Base-by-base conservation (phyloP, 1,284 basidiomycete genomes). In the Ganoderma lingzhi region DNA sequence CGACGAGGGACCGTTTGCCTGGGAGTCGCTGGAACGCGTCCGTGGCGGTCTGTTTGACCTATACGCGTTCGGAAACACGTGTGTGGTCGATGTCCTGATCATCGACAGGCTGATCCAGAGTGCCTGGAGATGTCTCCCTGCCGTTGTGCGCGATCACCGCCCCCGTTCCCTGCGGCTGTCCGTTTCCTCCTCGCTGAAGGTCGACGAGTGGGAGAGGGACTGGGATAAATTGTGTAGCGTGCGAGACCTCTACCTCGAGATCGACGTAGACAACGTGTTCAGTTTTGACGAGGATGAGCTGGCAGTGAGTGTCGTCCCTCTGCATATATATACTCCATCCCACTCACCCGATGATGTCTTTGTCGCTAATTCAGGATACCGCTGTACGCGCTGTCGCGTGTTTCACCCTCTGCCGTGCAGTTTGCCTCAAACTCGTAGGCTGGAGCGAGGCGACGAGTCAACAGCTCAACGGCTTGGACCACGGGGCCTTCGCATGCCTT, bases 41-140 rank as follows among this genome's bases (percentile, higher is more conserved):
- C 35, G 39, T 1, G 63, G 63, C 17, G 63, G 63, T 14, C 23
- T 65, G 8, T 9, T 59, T n/a, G 64, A 65, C 32, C 64, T 65
- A 6, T 56, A 23, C 23, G 28, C 37, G 9, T 35, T 45, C 17
- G 64, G 64, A 14, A 45, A 60, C 30, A n/a, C 32, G 9, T 48
- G 37, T 56, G n/a, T 10, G 28, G 41, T 44, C 14, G 6, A n/a
- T 14, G 42, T 8, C 10, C 17, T 65, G 44, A 66, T 6, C 28
- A 48, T 66, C 15, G 45, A 30, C 19, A 45, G 58, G 4, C 15
- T 37, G 15, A 30, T 63, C 42, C 1, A 45, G 6, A 4, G 15
- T 9, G 23, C 17, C 32, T 37, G 12, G 32, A 30, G 12, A 6
- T 59, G 44, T 14, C 32, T 64, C 17, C 35, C 39, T 17, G 14